Base-by-base conservation (phyloP, 2,329 filamentous ascomycete genomes). In the Amphichorda felina region DNA sequence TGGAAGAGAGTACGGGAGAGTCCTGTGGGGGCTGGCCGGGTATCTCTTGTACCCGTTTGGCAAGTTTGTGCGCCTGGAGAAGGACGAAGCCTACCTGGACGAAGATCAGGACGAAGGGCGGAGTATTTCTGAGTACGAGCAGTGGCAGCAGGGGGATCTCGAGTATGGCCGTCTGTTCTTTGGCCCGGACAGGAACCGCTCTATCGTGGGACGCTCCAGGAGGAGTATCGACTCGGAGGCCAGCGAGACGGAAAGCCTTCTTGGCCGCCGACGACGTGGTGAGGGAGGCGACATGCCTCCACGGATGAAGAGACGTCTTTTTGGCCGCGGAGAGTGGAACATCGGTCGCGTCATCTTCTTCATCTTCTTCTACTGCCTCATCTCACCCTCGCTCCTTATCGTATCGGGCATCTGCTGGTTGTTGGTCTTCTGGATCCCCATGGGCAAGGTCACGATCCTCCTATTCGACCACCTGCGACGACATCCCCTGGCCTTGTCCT, bases 91-190 rank as follows among this genome's bases (percentile, higher is more conserved):
- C 30, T 98, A 98, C 53, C 68, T 86, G 33, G 83, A 95, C 41
- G 91, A 98, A 60, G 91, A 98, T 50, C 78, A 91, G 50, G 88
- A 89, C 28, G 91, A 98, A 59, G 91, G 91, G 15, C 78, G 91
- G 51, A 96, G 88, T 61, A 95, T 98, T 51, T 93, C 85, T 49
- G 91, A 98, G 62, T 98, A 98, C 54, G 91, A 98, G 57, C 87
- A 94, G 60, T 98, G 91, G 91, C 91, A 98, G 61, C 95, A 79
- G 52, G 91, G 91, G 34, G 91, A 98, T 51, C 72, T 98, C 24
- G 91, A 98, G 57, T 87, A 96, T 55, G 91, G 91, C 3, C 75
- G 89, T 24, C 72, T 98, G 3, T 96, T 98, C 64, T 98, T 98
- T 55, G 93, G 91, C 0, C 91, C 91, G 3, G 75, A 76, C 36